Evolutionary conservation across 805 yeast species (phyloP), one percentile per base, ranked within the genome.

Genomic region (Pichia occidentalis): DNA sequence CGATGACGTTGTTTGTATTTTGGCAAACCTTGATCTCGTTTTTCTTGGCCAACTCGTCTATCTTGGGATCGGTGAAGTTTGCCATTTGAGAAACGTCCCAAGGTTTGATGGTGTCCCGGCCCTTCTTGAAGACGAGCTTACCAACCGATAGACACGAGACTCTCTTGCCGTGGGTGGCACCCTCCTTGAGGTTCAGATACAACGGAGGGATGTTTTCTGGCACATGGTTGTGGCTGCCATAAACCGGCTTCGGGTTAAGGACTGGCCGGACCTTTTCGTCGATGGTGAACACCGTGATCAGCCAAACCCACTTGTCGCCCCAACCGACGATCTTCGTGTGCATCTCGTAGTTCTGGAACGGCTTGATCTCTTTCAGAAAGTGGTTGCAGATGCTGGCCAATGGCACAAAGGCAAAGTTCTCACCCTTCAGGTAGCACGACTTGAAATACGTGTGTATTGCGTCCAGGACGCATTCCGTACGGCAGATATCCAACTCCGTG

Each of bases 221-320:
- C 18, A 37, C 24, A 7, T 19, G 10, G 6, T 20, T 13, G 16
- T 24, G 19, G 9, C 5, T 18, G 20, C 19, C 8, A 27, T n/a
- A n/a, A n/a, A n/a, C n/a, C n/a, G n/a, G n/a, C n/a, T n/a, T n/a
- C n/a, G n/a, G n/a, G n/a, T n/a, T n/a, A n/a, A n/a, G n/a, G n/a
- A n/a, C n/a, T n/a, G n/a, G n/a, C n/a, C n/a, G n/a, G n/a, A 35
- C 23, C 18, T 29, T 40, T 26, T 31, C 56, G 5, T 47, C 53
- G 29, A 68, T 63, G 10, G 69, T 71, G 52, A 86, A 85, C 50
- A 74, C 70, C 29, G 82, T 73, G 18, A 82, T 46, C 10, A 85
- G 71, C 53, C 77, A 87, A 11, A 88, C 50, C 95, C 96, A 86
- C 58, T 87, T 88, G 24, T 73, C 67, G 60, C 85, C 92, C 95